phyloP scores from a whole-genome alignment of 192 early-diverging fungal genomes.

The Allomyces macrogynus region DNA sequence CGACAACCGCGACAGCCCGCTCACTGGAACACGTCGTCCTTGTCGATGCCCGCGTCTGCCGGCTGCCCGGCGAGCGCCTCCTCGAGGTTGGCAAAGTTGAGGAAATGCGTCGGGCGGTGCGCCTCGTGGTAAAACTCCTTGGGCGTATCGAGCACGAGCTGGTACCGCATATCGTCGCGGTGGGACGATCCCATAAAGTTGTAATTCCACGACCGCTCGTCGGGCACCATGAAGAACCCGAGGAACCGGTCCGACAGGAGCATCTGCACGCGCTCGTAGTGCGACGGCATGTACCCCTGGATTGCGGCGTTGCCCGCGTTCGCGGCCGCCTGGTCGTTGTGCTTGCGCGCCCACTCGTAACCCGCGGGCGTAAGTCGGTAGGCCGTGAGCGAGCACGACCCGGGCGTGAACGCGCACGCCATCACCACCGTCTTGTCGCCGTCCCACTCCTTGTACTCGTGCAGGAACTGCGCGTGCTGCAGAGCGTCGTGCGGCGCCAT shows the following conservation, averaged over 20 bases:
- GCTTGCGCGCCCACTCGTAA: constrained; percentile 89
- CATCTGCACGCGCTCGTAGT: constrained; percentile 96
- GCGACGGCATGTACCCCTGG: constrained; percentile 57
- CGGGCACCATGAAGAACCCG: constrained; percentile 96
- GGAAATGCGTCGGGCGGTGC: constrained; percentile 87
- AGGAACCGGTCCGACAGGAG: constrained; percentile 86
- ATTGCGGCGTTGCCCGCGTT: not conserved
- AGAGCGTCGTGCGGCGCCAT: constrained; percentile 80
- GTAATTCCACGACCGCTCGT: constrained; percentile 92
- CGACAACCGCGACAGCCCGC: too few species aligned
- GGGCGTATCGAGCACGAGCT: constrained; percentile 68
- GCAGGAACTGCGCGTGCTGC: constrained; percentile 72
- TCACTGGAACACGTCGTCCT: not conserved
- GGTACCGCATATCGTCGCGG: constrained; percentile 80
- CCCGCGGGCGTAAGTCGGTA: constrained; percentile 91
- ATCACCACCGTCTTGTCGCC: constrained; percentile 80
- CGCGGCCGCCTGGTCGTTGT: constrained; percentile 40
- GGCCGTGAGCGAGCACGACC: constrained; percentile 84
- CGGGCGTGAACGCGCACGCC: constrained; percentile 94
- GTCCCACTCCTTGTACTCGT: constrained; percentile 77
- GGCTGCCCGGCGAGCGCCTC: constrained; percentile 7
- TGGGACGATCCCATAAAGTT: constrained; percentile 95
- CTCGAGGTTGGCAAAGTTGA: constrained; percentile 66
- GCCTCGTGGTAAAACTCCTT: constrained; percentile 94
- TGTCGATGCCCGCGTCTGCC: not conserved